Conservation (phyloP, 331 rosid species). For the Acacia concinna region DNA sequence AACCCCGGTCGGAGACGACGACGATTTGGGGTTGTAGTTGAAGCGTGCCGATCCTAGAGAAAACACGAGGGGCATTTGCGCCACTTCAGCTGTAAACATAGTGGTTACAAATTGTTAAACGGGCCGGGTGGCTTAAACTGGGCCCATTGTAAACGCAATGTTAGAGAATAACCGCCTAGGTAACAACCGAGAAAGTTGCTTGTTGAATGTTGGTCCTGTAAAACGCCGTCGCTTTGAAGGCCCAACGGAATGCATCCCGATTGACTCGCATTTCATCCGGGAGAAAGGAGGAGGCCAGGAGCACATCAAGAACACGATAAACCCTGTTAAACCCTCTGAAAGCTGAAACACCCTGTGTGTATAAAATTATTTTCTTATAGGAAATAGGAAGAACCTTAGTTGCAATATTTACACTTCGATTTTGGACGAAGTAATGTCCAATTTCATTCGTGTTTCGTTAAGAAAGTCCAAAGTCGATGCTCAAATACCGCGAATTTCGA, state of each 20-base stretch:
- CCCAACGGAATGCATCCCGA: not conserved
- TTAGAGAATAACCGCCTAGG: not conserved
- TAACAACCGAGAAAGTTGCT: not conserved
- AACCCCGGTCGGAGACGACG: not conserved
- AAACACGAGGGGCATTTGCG: not conserved
- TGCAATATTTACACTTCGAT: not conserved
- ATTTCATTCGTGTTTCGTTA: constrained; percentile 35
- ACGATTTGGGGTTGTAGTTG: not conserved
- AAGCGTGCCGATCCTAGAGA: not conserved
- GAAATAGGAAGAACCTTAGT: not conserved
- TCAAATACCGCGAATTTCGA: constrained; percentile 1
- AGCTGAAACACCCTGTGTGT: too few relatives aligned
- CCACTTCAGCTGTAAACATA: not conserved
- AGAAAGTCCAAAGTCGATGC: constrained; percentile 8
- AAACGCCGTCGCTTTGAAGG: not conserved
- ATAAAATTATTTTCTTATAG: not conserved
- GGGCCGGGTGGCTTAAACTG: not conserved
- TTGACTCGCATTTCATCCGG: not conserved
- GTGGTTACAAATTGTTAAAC: not conserved
- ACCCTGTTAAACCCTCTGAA: constrained; percentile 3
- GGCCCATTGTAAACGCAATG: not conserved
- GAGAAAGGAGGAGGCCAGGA: not conserved
- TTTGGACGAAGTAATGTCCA: constrained; percentile 36
- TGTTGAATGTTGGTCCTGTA: not conserved
- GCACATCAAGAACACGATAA: not conserved